Base-by-base conservation (phyloP, 2,329 filamentous ascomycete species). In the Fusarium udum region DNA sequence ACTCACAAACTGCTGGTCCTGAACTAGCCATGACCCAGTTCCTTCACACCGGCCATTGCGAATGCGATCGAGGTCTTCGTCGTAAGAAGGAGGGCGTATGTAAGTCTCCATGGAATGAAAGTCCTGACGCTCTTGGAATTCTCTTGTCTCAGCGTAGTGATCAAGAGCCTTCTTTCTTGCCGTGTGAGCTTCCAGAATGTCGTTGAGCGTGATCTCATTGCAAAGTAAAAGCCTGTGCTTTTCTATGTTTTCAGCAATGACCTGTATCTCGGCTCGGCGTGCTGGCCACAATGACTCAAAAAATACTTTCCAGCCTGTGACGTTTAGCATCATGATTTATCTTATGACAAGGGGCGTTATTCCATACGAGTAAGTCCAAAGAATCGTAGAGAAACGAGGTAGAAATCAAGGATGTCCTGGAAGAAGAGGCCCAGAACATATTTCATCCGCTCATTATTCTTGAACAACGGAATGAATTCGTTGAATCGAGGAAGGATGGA, bases 401-500 rank as follows among this genome's bases (percentile, higher is more conserved):
- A 71, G 14, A 64, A 68, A 48, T 71, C 64, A 10, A 71, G 32
- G 1, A 71, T 61, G 15, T 70, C 68, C 24, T 68, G 68, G 16
- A 68, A 71, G 3, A 71, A 53, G 8, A 71, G 31, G 0, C 39
- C 48, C 1, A 71, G 43, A 8, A 71, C 64, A 14, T 64, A 31
- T 6, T 57, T 63, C 20, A 51, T 5, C 3, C 26, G 43, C 14
- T 49, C 34, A 24, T 60, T 60, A 3, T 40, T 40, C 12, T 37
- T 37, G 15, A 26, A 51, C 0, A 60, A 5, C 22, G 32, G 24
- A 5, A 5, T 2, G 4, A 49, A 49, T 12, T 51, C 22, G 7
- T 51, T 4, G 6, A 60, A 60, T 4, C 24, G 24, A 1, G 67
- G 53, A 26, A 71, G 59, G 4, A 64, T 22, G 1, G 43, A 32